phyloP scores from a whole-genome alignment of 2,329 filamentous ascomycete species.

The Kalmusia sp. region DNA sequence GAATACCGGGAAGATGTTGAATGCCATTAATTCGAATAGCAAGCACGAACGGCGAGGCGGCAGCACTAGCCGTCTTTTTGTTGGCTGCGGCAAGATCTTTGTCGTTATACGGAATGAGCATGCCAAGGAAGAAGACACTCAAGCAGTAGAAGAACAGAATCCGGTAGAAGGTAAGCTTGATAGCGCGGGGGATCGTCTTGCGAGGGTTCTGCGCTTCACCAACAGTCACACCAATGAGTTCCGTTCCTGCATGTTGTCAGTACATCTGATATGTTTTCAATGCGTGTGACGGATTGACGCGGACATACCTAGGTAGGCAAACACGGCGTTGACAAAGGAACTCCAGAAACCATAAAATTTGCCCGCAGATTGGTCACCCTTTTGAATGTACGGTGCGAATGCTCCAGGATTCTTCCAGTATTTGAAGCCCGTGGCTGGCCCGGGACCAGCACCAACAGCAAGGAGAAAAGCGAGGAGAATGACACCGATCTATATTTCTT shows the following conservation, averaged over 20 bases:
- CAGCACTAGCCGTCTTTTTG: conserved; percentile 57
- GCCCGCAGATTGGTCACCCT: background rate
- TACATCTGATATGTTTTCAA: conserved; percentile 87
- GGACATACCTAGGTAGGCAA: conserved; percentile 66
- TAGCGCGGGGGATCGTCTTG: conserved; percentile 51
- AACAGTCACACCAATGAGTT: conserved; percentile 65
- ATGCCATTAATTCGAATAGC: conserved; percentile 72
- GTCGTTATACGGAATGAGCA: conserved; percentile 77
- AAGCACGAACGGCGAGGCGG: conserved; percentile 77
- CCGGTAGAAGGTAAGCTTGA: conserved; percentile 54
- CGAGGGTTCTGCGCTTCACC: conserved; percentile 62
- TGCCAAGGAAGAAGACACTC: conserved; percentile 76
- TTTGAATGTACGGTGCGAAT: conserved; percentile 54
- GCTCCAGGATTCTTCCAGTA: conserved; percentile 66
- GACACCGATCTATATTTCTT: too few species aligned
- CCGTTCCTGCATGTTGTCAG: too few species aligned
- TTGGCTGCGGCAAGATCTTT: conserved; percentile 65
- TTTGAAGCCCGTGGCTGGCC: conserved; percentile 61
- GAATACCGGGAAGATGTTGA: conserved; percentile 66
- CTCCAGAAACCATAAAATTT: conserved; percentile 67
- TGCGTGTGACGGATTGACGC: too few species aligned
- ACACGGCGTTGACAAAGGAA: conserved; percentile 68
- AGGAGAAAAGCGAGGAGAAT: conserved; percentile 70
- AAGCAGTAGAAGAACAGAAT: conserved; percentile 74
- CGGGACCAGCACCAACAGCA: conserved; percentile 65